phyloP scores from a whole-genome alignment of 2,329 filamentous ascomycete genomes.

The Alternaria incomplexa region DNA sequence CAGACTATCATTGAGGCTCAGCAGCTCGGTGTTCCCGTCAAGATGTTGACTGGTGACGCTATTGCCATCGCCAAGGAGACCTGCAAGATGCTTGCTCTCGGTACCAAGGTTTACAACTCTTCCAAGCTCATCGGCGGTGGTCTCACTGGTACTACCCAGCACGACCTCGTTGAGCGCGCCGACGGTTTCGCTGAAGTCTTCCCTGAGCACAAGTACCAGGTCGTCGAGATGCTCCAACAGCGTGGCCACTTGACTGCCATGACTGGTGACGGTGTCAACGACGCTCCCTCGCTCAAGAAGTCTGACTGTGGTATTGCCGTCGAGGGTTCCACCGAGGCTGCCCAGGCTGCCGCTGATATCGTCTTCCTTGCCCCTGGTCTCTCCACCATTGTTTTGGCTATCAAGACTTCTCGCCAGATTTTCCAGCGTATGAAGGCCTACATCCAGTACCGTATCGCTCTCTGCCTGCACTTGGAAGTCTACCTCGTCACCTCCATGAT shows the following conservation, averaged over 20 bases:
- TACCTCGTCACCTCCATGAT: slow-evolving; percentile 80
- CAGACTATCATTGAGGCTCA: slow-evolving; percentile 79
- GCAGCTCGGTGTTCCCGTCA: slow-evolving; percentile 76
- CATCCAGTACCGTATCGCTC: slow-evolving; percentile 77
- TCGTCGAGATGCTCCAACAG: slow-evolving; percentile 77
- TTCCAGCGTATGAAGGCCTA: slow-evolving; percentile 82
- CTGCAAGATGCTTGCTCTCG: slow-evolving; percentile 80
- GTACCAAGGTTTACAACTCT: slow-evolving; percentile 82
- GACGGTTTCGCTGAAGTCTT: slow-evolving; percentile 78
- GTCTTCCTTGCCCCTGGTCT: slow-evolving; percentile 77
- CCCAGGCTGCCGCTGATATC: slow-evolving; percentile 75
- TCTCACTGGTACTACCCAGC: slow-evolving; percentile 73
- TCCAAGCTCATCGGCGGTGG: slow-evolving; percentile 78
- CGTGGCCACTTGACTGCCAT: slow-evolving; percentile 75
- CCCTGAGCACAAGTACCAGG: slow-evolving; percentile 78
- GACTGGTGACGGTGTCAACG: slow-evolving; percentile 78
- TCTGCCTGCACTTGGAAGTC: slow-evolving; percentile 76
- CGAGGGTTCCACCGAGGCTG: slow-evolving; percentile 74
- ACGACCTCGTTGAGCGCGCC: slow-evolving; percentile 77
- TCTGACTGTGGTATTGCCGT: slow-evolving; percentile 77
- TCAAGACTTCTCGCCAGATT: slow-evolving; percentile 76
- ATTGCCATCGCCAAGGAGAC: slow-evolving; percentile 82
- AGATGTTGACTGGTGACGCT: slow-evolving; percentile 83
- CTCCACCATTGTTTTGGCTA: slow-evolving; percentile 73
- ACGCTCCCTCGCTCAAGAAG: slow-evolving; percentile 76